phyloP scores from a whole-genome alignment of 768 basidiomycete genomes.

The Cystobasidium tubakii region DNA sequence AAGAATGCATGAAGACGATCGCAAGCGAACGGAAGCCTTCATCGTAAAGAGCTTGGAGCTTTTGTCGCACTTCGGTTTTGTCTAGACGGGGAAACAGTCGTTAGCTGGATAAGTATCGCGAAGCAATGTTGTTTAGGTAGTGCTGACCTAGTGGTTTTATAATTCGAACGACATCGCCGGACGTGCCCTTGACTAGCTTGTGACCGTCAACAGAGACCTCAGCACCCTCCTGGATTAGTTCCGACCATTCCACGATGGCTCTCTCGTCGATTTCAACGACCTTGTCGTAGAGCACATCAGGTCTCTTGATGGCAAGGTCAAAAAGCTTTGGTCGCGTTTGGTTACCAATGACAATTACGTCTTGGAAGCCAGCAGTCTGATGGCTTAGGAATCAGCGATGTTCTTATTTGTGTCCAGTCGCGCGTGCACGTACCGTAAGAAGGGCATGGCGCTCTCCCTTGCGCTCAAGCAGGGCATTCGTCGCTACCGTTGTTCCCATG shows the following conservation, averaged over 20 bases:
- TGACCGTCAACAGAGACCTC: constrained; percentile 35
- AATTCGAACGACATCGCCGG: constrained; percentile 82
- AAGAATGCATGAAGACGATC: constrained; percentile 83
- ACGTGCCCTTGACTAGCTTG: constrained; percentile 70
- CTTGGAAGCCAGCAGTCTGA: constrained; percentile 72
- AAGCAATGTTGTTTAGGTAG: not conserved
- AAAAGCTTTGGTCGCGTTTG: constrained; percentile 85
- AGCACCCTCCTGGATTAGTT: constrained; percentile 36
- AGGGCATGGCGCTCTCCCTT: constrained; percentile 88
- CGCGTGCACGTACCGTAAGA: constrained; percentile 55
- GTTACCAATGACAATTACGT: constrained; percentile 80
- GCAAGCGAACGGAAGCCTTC: constrained; percentile 80
- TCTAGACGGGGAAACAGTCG: constrained; percentile 69
- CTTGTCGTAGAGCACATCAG: constrained; percentile 59
- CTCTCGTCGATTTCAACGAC: constrained; percentile 81
- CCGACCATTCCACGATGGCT: constrained; percentile 83
- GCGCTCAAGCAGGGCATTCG: constrained; percentile 88
- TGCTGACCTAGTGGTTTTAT: constrained; percentile 52
- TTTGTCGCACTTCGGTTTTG: constrained; percentile 54
- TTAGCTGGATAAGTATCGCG: too few species aligned
- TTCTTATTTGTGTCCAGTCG: not conserved
- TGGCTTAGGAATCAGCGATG: not conserved
- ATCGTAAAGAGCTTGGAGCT: constrained; percentile 59
- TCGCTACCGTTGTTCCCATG: constrained; percentile 74
- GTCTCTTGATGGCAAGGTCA: constrained; percentile 70